Percentiles rank a stretch among this genome's conserved stretches.
Conservation (phyloP, 2,329 filamentous ascomycete species). For the Apiospora saccharicola region DNA sequence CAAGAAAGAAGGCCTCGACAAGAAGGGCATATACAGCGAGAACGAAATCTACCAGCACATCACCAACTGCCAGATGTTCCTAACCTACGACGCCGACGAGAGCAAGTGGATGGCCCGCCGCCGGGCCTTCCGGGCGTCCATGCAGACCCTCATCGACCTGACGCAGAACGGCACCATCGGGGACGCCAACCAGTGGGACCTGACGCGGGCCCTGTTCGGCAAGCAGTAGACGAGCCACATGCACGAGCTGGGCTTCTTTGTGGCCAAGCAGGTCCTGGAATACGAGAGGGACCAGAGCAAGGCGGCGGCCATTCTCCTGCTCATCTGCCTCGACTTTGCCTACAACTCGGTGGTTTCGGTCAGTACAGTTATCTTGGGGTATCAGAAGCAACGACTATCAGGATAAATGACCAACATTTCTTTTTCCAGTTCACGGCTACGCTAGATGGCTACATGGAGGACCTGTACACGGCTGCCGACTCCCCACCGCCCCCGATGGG, state of each 20-base stretch:
- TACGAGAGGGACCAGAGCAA: slow-evolving; percentile 23
- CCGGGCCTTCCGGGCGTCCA: background rate
- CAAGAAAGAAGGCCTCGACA: too few species aligned
- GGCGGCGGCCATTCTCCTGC: slow-evolving; percentile 23
- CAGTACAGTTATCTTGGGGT: too few species aligned
- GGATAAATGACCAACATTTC: background rate
- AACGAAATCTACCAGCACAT: slow-evolving; percentile 58
- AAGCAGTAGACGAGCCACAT: slow-evolving; percentile 22
- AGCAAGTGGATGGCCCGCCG: slow-evolving; percentile 2
- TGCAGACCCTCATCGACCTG: slow-evolving; percentile 24
- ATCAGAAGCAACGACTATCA: too few species aligned
- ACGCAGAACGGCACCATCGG: slow-evolving; percentile 26
- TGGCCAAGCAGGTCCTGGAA: slow-evolving; percentile 24
- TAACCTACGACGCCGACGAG: background rate
- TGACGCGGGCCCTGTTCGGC: slow-evolving; percentile 19
- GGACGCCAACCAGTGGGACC: slow-evolving; percentile 22
- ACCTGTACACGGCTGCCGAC: slow-evolving; percentile 19
- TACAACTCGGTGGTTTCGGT: slow-evolving; percentile 25
- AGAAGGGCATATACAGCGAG: slow-evolving; percentile 61
- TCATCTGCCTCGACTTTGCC: slow-evolving; percentile 26
- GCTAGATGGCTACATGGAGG: slow-evolving; percentile 24
- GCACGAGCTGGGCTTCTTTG: slow-evolving; percentile 27
- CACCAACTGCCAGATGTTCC: slow-evolving; percentile 1
- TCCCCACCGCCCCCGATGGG: background rate
- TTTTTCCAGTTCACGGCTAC: slow-evolving; percentile 23